A percentile compares a stretch with the other conserved stretches of the same genome.
These are phyloP conservation scores for Tolypocladium album DNA, from an alignment of 2,329 filamentous ascomycete genomes.

Conservation along the genomic window DNA sequence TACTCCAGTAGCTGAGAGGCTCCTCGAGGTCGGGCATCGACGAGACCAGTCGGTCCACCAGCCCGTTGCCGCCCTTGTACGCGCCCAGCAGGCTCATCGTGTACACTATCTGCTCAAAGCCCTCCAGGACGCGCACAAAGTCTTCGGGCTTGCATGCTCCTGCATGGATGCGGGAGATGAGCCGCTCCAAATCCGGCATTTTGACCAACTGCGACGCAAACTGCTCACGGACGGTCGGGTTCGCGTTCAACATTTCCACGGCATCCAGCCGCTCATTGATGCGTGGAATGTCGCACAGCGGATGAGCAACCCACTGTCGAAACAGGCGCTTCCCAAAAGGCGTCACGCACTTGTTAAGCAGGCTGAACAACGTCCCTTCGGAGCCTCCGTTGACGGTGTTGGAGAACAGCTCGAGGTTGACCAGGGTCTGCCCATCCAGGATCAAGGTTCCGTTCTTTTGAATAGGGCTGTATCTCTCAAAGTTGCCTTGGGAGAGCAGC, in stretches of 20 bases:
- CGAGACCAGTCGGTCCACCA: slow-evolving; percentile 73
- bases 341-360: slow-evolving; percentile 90
- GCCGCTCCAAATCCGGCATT: slow-evolving; percentile 85
- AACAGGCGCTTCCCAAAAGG: slow-evolving; percentile 95
- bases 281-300: slow-evolving; percentile 71
- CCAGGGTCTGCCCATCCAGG: slow-evolving; percentile 88
- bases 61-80: slow-evolving; percentile 65
- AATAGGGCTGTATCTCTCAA: slow-evolving; percentile 86
- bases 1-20: slow-evolving; percentile 75
- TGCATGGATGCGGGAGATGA: slow-evolving; percentile 91
- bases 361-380: slow-evolving; percentile 79
- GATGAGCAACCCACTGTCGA: slow-evolving; percentile 95
- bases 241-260: slow-evolving; percentile 83
- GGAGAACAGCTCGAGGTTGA: slow-evolving; percentile 94
- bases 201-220: slow-evolving; percentile 83
- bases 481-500: slow-evolving; percentile 81
- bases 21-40: slow-evolving; percentile 77
- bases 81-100: slow-evolving; percentile 71
- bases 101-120: slow-evolving; percentile 96
- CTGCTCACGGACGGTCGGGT: slow-evolving; percentile 69
- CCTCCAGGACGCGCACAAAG: slow-evolving; percentile 86
- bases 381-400: slow-evolving; percentile 80
- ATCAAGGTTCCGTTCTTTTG: slow-evolving; percentile 82
- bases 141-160: slow-evolving; percentile 83
- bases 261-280: slow-evolving; percentile 94